Base-by-base conservation (phyloP, 169 alveolate genomes). In the Plasmodium falciparum region DNA sequence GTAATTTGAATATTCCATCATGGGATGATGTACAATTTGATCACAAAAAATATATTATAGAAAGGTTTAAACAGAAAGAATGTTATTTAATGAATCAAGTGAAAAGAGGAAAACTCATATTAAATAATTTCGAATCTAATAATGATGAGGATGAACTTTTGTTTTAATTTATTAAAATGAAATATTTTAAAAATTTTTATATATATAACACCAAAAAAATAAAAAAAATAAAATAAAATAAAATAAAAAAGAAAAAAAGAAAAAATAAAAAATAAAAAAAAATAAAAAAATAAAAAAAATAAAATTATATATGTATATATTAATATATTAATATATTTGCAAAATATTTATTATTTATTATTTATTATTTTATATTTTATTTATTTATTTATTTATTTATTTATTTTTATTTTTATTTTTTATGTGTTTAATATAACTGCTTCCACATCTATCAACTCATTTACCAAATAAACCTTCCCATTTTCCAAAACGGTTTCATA, bases 1-100 rank as follows among this genome's bases (percentile, higher is more conserved):
- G 7, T 56, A 33, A 47, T 17, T n/a, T 15, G 39, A 74, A 58
- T 50, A 74, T 74, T 45, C 90, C 90, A 9, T 80, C 90, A 26
- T 80, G 90, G 90, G 74, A 80, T 54, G 66, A 80, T 29, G 90
- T 80, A 1, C 43, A 52, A 11, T 80, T 80, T 63, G 90, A 80
- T 62, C 71, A 80, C 29, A 54, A 80, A 22, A 80, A 80, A 67
- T 80, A 26, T 80, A 73, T 80, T 15, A 62, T 80, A 39, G 90
- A 80, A 39, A 12, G 90, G 26, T 80, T 80, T 61, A 80, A 80
- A 50, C 69, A 62, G 13, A 80, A 72, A 54, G 83, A 69, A 4
- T 80, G 90, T 29, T 70, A 80, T 63, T 47, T 80, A 63, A 26
- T 80, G 8, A 73, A 83, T 15, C 80, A 80, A 17, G 90, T 80